Base-by-base conservation (phyloP, 2,329 filamentous ascomycete genomes). In the Cryphonectria naterciae region DNA sequence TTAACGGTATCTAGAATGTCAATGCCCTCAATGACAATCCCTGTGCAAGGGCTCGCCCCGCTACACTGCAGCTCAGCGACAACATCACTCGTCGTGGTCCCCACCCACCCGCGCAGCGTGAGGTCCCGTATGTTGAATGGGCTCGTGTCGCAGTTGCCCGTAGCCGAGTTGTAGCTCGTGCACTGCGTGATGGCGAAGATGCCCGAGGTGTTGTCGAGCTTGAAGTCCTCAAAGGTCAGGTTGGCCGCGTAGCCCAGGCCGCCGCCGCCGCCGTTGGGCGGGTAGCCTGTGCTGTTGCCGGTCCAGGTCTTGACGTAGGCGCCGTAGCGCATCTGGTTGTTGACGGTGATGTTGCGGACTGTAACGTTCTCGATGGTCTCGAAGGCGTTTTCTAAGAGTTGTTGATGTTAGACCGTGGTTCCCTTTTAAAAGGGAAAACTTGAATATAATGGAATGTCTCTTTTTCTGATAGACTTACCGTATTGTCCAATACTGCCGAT, bases 401-500 rank as follows among this genome's bases (percentile, higher is more conserved):
- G 3, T 8, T 28, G 6, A 17, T 49, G 32, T 70, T 6, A 67
- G 41, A 8, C 13, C 8, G 1, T 8, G n/a, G 22, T 46, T 19
- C 17, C 22, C 43, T 46, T 22, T 22, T 5, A 1, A 39, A 39
- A 39, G 8, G 7, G 43, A 43, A 17, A 43, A 43, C 15, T 43
- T 43, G 41, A 17, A 17, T 17, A 13, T 43, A 6, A 7, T 2
- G 7, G 32, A 28, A 2, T 22, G 4, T 8, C 5, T n/a, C 25
- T 10, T n/a, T 15, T 39, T 1, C 19, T 4, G 13, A 76, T 11
- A 8, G 19, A 77, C 17, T 74, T 74, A n/a, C 79, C 75, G 52
- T 80, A 80, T 63, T 83, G 81, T 1, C 81, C 81, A 13, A 83
- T 75, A 3, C 78, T 80, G 1, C 81, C 81, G 64, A 83, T 81